Evolutionary conservation across 805 yeast species (phyloP), one percentile per base, ranked within the genome.

Genomic region (Monosporozyma yasuniensis): DNA sequence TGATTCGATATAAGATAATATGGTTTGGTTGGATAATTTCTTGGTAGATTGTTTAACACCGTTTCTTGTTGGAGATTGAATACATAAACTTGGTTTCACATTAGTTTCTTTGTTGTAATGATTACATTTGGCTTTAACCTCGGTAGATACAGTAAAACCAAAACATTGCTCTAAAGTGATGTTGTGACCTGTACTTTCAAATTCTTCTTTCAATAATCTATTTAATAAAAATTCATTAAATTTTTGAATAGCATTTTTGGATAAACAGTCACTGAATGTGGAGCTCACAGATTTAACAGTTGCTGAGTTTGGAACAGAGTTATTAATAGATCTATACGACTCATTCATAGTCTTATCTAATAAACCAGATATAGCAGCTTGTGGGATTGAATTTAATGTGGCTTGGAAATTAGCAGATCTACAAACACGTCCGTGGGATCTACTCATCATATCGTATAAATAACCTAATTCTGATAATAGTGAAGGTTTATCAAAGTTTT

Each of bases 391-490:
- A 9, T 73, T 70, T 38, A 84, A 61, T 3, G 79, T 63, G 34
- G 72, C 69, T 55, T 81, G 83, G 60, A 91, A 88, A 61, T 93
- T 93, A 1, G 89, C 73, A 0, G 96, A 84, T 38, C 87, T 79
- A 58, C 91, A 88, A 56, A 85, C 87, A 37, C 78, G 76, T 0
- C 95, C 93, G 12, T 76, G 68, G 0, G 96, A 88, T 63, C 87
- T 86, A 41, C 75, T 76, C 68, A 91, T 76, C 99, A 93, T 91
- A 61, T 95, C 98, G 67, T 80, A 87, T 12, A 95, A 69, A 54
- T 88, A 87, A 0, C 96, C 99, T 44, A 90, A 69, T 61, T 93
- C 97, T 46, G 86, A 81, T 25, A 89, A 66, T 3, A 90, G 63
- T 2, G 85, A 80, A 44, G 61, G 63, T 7, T 64, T 60, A n/a